Base-by-base conservation (phyloP, 352 stramenopile genomes). In the Stephanocyclus meneghinianus region DNA sequence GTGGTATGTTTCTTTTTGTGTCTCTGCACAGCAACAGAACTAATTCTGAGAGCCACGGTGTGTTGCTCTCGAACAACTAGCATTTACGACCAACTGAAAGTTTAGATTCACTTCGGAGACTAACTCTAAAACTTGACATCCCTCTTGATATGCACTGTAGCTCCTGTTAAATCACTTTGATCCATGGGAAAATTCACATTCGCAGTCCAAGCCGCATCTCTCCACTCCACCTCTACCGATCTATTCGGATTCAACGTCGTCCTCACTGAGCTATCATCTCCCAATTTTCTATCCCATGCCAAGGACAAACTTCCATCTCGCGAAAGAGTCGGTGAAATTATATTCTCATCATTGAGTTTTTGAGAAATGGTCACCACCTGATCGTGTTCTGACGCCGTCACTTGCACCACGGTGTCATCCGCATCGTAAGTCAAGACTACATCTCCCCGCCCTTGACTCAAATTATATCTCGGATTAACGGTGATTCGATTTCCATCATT, bases 201-300 rank as follows among this genome's bases (percentile, higher is more conserved):
- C 5, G 89, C 89, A 5, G 85, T 92, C 89, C 89, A 94, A 11
- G 72, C 86, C 57, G 71, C 59, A 75, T 93, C 89, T 55, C 82
- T 86, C 89, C 89, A 93, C 81, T 92, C 87, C 50, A 94, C 76
- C 71, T 92, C 80, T 16, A 94, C 67, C n/a, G 73, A 86, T 26
- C 91, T 85, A 81, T 94, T 87, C 53, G 89, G 89, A 65, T 85
- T 91, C 32, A 94, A 69, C 40, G 78, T 92, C 32, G 89, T 87
- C 44, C 87, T 88, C 13, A 94, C 57, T 9, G 74, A 87, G 47
- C 74, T 89, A 59, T 92, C 85, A 62, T 91, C 86, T 10, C 77
- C 83, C 60, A 94, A 65, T 53, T 72, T 75, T 50, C 84, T 78
- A 79, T 92, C 87, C 89, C 89, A 94, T 61, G 75, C 85, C 60